Evolutionary conservation across 2,329 filamentous ascomycete genomes (phyloP), one percentile per base, ranked within the genome.

Genomic region (Penicillium corylophilum): DNA sequence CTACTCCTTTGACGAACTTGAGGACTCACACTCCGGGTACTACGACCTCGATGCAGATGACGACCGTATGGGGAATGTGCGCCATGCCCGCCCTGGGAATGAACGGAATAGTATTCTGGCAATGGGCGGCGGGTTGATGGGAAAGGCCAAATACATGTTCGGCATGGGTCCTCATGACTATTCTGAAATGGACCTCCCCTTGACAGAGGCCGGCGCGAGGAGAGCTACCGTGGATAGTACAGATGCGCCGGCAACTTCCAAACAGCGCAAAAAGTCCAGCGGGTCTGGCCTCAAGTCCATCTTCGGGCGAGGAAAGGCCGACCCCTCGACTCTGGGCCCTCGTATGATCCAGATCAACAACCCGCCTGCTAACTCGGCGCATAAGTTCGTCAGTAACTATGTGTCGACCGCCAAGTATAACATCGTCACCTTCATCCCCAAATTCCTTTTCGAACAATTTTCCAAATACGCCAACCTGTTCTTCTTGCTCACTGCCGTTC

Each of bases 401-500:
- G 88, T 99, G 57, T 97, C 93, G 38, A 99, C 94, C 5, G 88
- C 94, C 57, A 99, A 99, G 74, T 99, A 99, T 82, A 99, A 97
- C 71, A 65, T 90, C 67, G 80, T 89, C 48, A 96, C 91, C 18
- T 99, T 99, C 72, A 70, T 97, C 16, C 94, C 94, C 45, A 99
- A 99, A 74, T 99, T 99, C 74, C 79, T 99, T 50, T 91, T 93
- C 71, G 94, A 99, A 73, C 94, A 99, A 71, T 99, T 99, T 76
- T 96, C 92, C 55, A 99, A 96, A 79, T 96, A 96, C 74, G 94
- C 94, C 78, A 99, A 99, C 75, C 75, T 99, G 67, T 99, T 99
- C 79, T 99, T 99, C 88, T 83, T 99, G 70, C 97, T 99, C 73
- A 99, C 94, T 33, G 92, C 94, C 15, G 86, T 84, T 36, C 77